Evolutionary conservation across 371 early-diverging fungal genomes (phyloP).

Genomic region (Syncephalastrum racemosum): DNA sequence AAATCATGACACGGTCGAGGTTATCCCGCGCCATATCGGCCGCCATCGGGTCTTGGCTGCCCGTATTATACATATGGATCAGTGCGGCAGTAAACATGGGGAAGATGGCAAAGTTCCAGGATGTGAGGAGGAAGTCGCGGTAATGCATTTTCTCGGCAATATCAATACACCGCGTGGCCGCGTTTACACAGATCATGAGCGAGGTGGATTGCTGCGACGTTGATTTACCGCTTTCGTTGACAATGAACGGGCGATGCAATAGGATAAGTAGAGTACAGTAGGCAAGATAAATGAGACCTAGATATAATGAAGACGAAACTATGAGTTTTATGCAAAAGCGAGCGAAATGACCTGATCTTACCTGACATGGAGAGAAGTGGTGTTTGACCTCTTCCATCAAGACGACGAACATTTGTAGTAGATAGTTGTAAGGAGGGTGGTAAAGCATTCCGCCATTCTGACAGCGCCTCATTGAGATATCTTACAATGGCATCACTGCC

Average conservation of each 20-base stretch:
- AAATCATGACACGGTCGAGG: conserved; percentile 22
- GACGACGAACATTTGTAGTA: conserved; percentile 24
- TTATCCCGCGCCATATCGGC: conserved; percentile 32
- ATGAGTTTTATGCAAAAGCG: background rate
- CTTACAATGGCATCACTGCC: conserved; percentile 51
- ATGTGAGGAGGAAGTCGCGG: conserved; percentile 43
- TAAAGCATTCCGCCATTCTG: conserved; percentile 42
- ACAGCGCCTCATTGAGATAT: conserved; percentile 39
- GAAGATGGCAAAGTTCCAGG: conserved; percentile 56
- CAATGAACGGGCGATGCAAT: conserved; percentile 60
- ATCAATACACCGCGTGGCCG: conserved; percentile 50
- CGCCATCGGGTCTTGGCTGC: conserved; percentile 28
- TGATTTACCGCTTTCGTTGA: conserved; percentile 24
- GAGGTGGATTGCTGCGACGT: conserved; percentile 40
- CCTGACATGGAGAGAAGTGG: conserved; percentile 47
- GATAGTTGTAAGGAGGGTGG: conserved; percentile 45
- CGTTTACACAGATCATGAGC: conserved; percentile 58
- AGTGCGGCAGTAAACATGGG: conserved; percentile 45
- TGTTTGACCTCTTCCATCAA: conserved; percentile 28
- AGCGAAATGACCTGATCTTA: conserved; percentile 3
- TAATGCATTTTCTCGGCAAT: conserved; percentile 52
- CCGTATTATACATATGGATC: conserved; percentile 45
- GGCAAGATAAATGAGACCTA: conserved; percentile 50
- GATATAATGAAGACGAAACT: conserved; percentile 5
- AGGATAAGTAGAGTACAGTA: conserved; percentile 56